Evolutionary conservation across 441 rosid species (phyloP).

Genomic region (Manihot esculenta): DNA sequence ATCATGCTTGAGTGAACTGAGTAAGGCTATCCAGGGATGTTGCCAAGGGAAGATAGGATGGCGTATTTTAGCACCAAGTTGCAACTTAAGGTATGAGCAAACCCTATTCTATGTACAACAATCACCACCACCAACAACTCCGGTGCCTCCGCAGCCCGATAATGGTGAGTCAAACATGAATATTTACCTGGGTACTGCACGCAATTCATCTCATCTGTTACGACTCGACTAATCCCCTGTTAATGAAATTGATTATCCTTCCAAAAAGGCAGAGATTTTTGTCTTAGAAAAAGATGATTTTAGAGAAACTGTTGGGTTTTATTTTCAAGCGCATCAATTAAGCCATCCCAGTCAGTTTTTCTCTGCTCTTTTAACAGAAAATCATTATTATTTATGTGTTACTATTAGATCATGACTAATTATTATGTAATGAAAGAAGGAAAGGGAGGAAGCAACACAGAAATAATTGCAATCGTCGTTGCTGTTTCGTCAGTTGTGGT

Average conservation of each 20-base stretch:
- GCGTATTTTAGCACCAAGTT: constrained; percentile 37
- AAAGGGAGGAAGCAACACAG: constrained; percentile 21
- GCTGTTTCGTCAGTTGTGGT: constrained; percentile 7
- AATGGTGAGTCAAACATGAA: constrained; percentile 18
- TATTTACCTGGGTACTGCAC: background rate
- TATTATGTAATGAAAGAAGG: constrained; percentile 9
- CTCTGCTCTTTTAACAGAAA: background rate
- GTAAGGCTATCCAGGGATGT: background rate
- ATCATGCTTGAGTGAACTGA: constrained; percentile 23
- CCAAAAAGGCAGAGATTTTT: too few species aligned
- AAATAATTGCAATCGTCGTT: constrained; percentile 12
- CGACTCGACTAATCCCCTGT: too few species aligned
- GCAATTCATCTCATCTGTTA: too few species aligned
- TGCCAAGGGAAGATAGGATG: constrained; percentile 33
- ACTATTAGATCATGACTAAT: background rate
- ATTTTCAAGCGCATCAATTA: too few species aligned
- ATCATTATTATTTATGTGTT: background rate
- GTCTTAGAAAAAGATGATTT: too few species aligned
- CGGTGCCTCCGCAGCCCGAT: constrained; percentile 19
- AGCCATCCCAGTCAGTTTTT: background rate
- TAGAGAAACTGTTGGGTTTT: too few species aligned
- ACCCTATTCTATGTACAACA: constrained; percentile 9
- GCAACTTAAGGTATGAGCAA: constrained; percentile 35
- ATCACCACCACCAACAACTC: constrained; percentile 8
- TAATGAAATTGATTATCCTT: too few species aligned